These are phyloP conservation scores for Patellaria atrata DNA, from an alignment of 495 filamentous ascomycete genomes.

Conservation along the genomic window DNA sequence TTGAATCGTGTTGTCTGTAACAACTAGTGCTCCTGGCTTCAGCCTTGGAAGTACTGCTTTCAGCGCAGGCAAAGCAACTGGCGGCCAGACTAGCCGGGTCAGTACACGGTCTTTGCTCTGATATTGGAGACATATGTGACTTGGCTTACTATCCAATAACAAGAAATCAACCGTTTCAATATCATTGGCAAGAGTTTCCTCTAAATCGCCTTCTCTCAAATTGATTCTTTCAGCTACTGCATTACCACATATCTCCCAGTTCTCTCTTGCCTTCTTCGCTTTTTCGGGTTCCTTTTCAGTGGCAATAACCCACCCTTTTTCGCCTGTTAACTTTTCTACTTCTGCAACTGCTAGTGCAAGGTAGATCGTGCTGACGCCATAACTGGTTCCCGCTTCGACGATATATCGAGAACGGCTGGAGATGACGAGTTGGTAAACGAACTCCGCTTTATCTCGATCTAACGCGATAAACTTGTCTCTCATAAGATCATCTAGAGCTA, in stretches of 20 bases:
- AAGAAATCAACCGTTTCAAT: slow-evolving; percentile 35
- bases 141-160: slow-evolving; percentile 42
- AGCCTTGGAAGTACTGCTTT: slow-evolving; percentile 33
- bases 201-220: slow-evolving; percentile 38
- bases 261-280: slow-evolving; percentile 29
- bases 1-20: slow-evolving; percentile 35
- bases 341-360: slow-evolving; percentile 38
- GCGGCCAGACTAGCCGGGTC: slow-evolving; percentile 35
- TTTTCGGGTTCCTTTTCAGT: slow-evolving; percentile 40
- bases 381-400: slow-evolving; percentile 44
- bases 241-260: slow-evolving; percentile 35
- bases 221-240: slow-evolving; percentile 34
- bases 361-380: slow-evolving; percentile 46
- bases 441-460: slow-evolving; percentile 37
- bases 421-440: slow-evolving; percentile 33
- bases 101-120: too few species aligned
- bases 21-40: slow-evolving; percentile 34
- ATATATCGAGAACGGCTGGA: slow-evolving; percentile 33
- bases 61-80: slow-evolving; percentile 36
- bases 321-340: slow-evolving; percentile 20
- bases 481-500: slow-evolving; percentile 32
- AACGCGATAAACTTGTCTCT: slow-evolving; percentile 39
- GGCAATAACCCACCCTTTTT: slow-evolving; percentile 33
- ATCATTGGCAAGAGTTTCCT: slow-evolving; percentile 33
- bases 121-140: too few species aligned